Base-by-base conservation (phyloP, 176 grass and related monocot species). In the Raddia distichophylla region DNA sequence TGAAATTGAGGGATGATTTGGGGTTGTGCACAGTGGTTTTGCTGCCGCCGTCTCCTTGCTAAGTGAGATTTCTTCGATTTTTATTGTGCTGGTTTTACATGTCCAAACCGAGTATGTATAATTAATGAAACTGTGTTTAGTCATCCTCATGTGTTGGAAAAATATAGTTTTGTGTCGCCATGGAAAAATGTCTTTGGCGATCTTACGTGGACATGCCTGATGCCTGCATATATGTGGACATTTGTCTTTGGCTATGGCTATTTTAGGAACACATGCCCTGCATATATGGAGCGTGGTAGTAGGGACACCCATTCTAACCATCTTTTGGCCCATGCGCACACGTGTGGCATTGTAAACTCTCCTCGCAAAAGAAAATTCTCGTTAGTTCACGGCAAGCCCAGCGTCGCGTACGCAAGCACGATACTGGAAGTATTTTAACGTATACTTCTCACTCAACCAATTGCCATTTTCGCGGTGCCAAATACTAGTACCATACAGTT, bases 1-100 rank as follows among this genome's bases (percentile, higher is more conserved):
- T 19, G 14, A 55, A 63, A 6, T 73, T 45, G 61, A 64, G 46
- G 57, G 71, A 50, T 71, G 22, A 46, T 78, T 65, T 65, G 32
- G 76, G 76, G 61, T 18, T 53, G 60, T 50, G 60, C 2, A 10
- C 10, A 14, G n/a, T 50, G 14, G 19, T 37, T n/a, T 66, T 66
- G 76, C 64, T 40, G 37, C 37, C 27, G 7, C 27, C 13, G 45
- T 9, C 16, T 27, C 27, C 27, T 27, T 27, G 27, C 27, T 1
- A 27, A 27, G 27, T 27, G 27, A 27, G 27, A 27, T 27, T 40
- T 72, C 15, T 73, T 40, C 43, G 11, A 14, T 62, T 33, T 62
- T 33, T 34, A 11, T 14, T 34, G 60, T 33, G 22, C 60, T 22
- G 6, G 60, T 62, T 62, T 62, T 62, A 62, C 27, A 27, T 27